Base-by-base conservation (phyloP, 495 filamentous ascomycete genomes). In the Xylaria bambusicola region DNA sequence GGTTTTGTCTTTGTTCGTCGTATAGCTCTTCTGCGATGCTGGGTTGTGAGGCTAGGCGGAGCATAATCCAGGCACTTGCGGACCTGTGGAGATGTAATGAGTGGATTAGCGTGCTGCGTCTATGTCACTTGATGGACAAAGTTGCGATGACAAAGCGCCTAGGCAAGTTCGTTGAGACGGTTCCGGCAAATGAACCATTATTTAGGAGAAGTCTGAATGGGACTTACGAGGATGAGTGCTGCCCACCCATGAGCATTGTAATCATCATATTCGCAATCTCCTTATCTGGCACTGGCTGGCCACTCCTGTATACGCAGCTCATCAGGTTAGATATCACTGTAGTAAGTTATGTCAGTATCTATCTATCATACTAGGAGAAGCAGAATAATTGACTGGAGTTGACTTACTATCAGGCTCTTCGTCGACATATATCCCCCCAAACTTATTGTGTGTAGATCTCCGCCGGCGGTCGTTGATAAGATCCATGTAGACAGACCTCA, bases 241-340 rank as follows among this genome's bases (percentile, higher is more conserved):
- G 87, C 18, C 87, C 87, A 13, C 84, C 87, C 85, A 90, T 88
- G 2, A 90, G 71, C n/a, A 90, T 75, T 0, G 86, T 84, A 65
- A 90, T 89, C 87, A 90, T 90, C 78, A 90, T 86, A 60, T 88
- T 86, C 4, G 87, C 86, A 46, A 89, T 82, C 56, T 90, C 86
- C 33, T 80, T 73, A 64, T 90, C 86, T 5, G 86, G 80, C 1
- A 88, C 70, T 0, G 75, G 75, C 10, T 68, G 78, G 40, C 87
- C 87, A 59, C 88, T 74, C 61, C 86, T 87, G 73, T 90, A 90
- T 1, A 68, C 70, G 59, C 80, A 81, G 48, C 72, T 64, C 85
- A 90, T 90, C 40, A 90, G 70, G 60, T 89, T 86, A 77, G 77
- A 84, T 58, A 90, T 84, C 82, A 90, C 36, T 38, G 12, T 13